Conservation (phyloP, 768 basidiomycete species). For the Trametes cingulata region DNA sequence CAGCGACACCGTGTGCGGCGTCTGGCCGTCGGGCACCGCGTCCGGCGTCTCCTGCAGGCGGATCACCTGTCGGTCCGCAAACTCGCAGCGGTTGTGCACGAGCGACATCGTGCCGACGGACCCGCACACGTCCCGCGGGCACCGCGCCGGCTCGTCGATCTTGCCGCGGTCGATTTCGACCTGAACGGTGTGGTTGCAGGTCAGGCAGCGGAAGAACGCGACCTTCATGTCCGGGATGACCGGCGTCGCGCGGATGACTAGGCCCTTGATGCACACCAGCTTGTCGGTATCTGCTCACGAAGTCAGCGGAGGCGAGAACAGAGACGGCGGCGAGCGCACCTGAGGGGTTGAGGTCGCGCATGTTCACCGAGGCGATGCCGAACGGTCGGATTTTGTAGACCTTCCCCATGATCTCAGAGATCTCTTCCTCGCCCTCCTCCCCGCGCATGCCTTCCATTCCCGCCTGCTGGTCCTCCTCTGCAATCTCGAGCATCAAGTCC, state of each 20-base stretch:
- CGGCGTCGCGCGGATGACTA: conserved; percentile 95
- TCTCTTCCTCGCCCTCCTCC: conserved; percentile 76
- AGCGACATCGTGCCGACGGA: conserved; percentile 89
- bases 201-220: conserved; percentile 96
- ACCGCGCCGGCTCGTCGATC: conserved; percentile 89
- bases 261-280: conserved; percentile 91
- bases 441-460: conserved; percentile 77
- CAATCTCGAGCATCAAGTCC: conserved; percentile 87
- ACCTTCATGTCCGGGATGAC: conserved; percentile 99
- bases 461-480: conserved; percentile 75
- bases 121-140: conserved; percentile 91
- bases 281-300: conserved; percentile 86
- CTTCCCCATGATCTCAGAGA: conserved; percentile 82
- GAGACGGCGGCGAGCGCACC: conserved; percentile 48
- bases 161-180: conserved; percentile 98
- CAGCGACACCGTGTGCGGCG: conserved; percentile 94
- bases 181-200: conserved; percentile 95
- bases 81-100: conserved; percentile 96
- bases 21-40: conserved; percentile 96
- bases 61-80: conserved; percentile 94
- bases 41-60: conserved; percentile 97
- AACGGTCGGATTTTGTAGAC: conserved; percentile 95
- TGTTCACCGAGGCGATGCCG: conserved; percentile 81
- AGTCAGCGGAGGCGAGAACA: background rate
- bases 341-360: conserved; percentile 92